These are phyloP conservation scores for Pseudogymnoascus sp. DNA, from an alignment of 2,329 filamentous ascomycete species.

Conservation along the genomic window DNA sequence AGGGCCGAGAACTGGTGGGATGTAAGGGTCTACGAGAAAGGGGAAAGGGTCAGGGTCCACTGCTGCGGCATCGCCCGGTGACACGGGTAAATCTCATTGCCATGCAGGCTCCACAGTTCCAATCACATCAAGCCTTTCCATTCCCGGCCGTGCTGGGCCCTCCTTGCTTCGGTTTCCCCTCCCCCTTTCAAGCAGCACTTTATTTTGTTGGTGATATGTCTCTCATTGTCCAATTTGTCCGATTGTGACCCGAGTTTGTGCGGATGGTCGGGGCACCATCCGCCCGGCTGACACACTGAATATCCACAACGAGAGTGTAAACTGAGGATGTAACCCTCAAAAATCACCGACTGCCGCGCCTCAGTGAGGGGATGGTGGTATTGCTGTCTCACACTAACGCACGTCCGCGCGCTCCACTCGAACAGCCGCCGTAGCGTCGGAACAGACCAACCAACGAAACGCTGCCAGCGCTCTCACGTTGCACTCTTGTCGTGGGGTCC, in stretches of 20 bases:
- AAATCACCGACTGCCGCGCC: not conserved
- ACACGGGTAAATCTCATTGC: conserved; percentile 1
- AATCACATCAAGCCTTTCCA: conserved; percentile 3
- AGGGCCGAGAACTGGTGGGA: not conserved
- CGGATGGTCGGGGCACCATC: not conserved
- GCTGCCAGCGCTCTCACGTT: not conserved
- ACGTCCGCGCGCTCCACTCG: conserved; percentile 3
- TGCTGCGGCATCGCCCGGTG: not conserved
- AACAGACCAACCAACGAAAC: not conserved
- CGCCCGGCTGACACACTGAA: not conserved
- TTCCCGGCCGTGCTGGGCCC: not conserved
- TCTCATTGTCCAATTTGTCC: not conserved
- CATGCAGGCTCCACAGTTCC: conserved; percentile 4
- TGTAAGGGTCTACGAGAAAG: not conserved
- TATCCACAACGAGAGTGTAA: not conserved
- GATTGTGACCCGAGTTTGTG: not conserved
- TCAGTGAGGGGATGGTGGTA: not conserved
- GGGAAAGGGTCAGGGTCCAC: not conserved
- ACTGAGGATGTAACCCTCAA: not conserved
- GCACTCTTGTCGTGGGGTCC: not conserved
- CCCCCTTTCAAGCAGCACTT: not conserved
- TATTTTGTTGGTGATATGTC: conserved; percentile 6
- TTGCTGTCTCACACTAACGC: not conserved
- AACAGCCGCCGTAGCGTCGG: conserved; percentile 6
- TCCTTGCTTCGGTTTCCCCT: not conserved